Conservation (phyloP, 371 early-diverging fungal species). For the Mortierella sp. region DNA sequence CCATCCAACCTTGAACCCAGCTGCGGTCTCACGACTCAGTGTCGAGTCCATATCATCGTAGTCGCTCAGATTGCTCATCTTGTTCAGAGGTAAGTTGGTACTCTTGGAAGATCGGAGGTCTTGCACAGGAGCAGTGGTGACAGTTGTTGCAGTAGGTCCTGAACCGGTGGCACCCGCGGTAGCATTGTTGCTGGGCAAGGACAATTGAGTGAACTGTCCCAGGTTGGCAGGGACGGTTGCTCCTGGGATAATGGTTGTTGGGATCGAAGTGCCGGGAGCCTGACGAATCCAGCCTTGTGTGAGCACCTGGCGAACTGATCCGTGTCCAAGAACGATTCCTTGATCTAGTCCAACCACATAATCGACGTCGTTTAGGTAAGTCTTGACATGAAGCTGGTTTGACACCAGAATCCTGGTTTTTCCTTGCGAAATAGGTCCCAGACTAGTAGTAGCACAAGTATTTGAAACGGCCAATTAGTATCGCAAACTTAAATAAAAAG, state of each 20-base stretch:
- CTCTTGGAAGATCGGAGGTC: conserved; percentile 45
- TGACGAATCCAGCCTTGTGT: conserved; percentile 57
- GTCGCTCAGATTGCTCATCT: conserved; percentile 51
- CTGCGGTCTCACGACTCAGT: conserved; percentile 52
- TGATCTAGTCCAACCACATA: conserved; percentile 59
- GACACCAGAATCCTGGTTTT: conserved; percentile 52
- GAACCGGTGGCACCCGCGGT: not conserved
- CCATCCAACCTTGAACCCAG: conserved; percentile 52
- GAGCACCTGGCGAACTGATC: conserved; percentile 46
- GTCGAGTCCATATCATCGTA: conserved; percentile 58
- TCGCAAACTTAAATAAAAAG: not conserved
- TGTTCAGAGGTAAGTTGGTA: conserved; percentile 49
- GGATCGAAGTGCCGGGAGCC: conserved; percentile 53
- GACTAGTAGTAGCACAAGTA: conserved; percentile 2
- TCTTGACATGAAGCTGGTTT: conserved; percentile 56
- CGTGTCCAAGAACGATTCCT: conserved; percentile 47
- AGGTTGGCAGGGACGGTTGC: conserved; percentile 55
- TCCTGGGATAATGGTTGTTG: conserved; percentile 53
- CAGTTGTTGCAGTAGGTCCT: not conserved
- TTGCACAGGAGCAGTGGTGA: conserved; percentile 12
- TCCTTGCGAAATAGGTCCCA: conserved; percentile 45
- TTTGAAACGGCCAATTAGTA: not conserved
- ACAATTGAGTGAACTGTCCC: conserved; percentile 36
- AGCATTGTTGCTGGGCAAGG: not conserved
- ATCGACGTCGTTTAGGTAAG: conserved; percentile 51